Percentiles rank a stretch among this genome's conserved stretches.
Evolutionary conservation across 805 yeast species (phyloP).

Genomic region (Wilhelminamyces savonicus): DNA sequence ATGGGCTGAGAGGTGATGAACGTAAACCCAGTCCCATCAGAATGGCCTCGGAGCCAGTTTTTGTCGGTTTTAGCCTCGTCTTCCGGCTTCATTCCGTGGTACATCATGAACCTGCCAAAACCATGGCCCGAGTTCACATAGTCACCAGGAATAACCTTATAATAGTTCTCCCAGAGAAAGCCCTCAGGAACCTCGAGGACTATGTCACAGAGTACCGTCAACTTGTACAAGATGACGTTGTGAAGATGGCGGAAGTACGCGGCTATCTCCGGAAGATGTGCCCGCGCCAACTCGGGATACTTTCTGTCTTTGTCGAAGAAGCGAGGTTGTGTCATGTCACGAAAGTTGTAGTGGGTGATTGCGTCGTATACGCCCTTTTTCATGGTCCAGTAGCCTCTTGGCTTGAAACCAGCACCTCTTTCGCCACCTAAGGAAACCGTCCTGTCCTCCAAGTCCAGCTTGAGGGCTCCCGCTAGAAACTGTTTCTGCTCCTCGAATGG

Average conservation of each 20-base stretch:
- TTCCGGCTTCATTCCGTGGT: constrained; percentile 19
- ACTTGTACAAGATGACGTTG: constrained; percentile 26
- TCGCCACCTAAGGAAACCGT: constrained; percentile 34
- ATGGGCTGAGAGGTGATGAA: constrained; percentile 27
- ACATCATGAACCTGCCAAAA: constrained; percentile 28
- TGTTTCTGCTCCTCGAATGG: constrained; percentile 34
- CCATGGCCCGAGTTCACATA: constrained; percentile 30
- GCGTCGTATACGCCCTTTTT: constrained; percentile 37
- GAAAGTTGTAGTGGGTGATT: constrained; percentile 38
- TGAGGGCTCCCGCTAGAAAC: constrained; percentile 34
- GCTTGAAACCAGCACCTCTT: constrained; percentile 43
- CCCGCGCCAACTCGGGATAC: constrained; percentile 36
- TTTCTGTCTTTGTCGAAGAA: constrained; percentile 17
- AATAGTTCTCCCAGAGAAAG: constrained; percentile 28
- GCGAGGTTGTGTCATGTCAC: constrained; percentile 31
- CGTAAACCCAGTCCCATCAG: constrained; percentile 24
- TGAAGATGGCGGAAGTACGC: constrained; percentile 35
- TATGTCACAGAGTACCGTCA: constrained; percentile 36
- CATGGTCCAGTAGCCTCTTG: constrained; percentile 43
- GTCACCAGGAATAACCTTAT: constrained; percentile 24
- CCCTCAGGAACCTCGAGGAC: constrained; percentile 45
- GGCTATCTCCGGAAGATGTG: constrained; percentile 34
- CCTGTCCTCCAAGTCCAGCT: constrained; percentile 21
- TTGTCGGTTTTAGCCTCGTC: constrained; percentile 18
- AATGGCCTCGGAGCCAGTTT: constrained; percentile 25